Evolutionary conservation across 495 filamentous ascomycete species (phyloP), one percentile per base, ranked within the genome.

Genomic region (Chlorociboria aeruginascens): DNA sequence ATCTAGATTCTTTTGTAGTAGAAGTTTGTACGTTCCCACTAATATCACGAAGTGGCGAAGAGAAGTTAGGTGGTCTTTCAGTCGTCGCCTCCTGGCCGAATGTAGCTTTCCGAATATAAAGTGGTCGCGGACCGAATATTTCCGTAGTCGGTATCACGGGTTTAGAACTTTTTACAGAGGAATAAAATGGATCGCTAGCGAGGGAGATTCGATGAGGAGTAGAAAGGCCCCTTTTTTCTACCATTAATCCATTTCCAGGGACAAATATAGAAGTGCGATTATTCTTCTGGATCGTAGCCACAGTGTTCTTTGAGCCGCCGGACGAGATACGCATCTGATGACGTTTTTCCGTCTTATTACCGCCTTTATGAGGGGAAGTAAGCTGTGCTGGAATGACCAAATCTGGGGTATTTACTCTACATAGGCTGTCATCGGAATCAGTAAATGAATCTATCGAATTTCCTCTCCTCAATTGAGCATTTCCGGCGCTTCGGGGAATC

Each of bases 341-440:
- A 11, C 9, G 28, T 20, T 29, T 30, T 16, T 47, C 39, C 8
- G 11, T 30, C 7, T 13, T n/a, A 7, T 16, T 10, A 6, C 32
- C 30, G 8, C 45, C 14, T 20, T 51, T 55, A 16, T 44, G 51
- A 12, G 52, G 52, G 12, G 52, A 55, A 25, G 48, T 43, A 2
- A 55, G 40, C 25, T 33, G 11, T 1, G 32, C 33, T 10, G 52
- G 48, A 7, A 48, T 48, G 10, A 51, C 17, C 11, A 45, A 11
- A 16, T 55, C 52, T 0, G 38, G 40, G 9, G 29, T 47, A 4
- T 35, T 11, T 3, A 10, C 32, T 2, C 16, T 14, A 43, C 43
- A 51, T 1, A 55, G 33, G 33, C 52, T 55, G 41, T 55, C 48
- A 31, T 40, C 43, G 14, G 52, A 55, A 3, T 33, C 40, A 10